A percentile compares a stretch with the other conserved stretches of the same genome.
Evolutionary conservation across 2,329 filamentous ascomycete genomes (phyloP).

Genomic region (Hypoxylon sp.): DNA sequence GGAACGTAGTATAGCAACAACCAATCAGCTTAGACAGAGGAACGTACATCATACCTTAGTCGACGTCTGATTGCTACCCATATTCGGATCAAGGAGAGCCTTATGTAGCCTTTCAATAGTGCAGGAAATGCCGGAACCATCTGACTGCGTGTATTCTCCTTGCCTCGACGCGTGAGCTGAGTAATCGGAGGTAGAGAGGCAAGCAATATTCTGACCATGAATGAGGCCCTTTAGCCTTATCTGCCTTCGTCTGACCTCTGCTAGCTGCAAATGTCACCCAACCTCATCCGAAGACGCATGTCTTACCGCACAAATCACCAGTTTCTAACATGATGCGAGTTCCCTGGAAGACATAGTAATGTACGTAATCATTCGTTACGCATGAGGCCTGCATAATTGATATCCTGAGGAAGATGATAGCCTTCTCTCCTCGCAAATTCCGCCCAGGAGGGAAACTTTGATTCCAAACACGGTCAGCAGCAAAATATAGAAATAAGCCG

Average conservation of each 20-base stretch:
- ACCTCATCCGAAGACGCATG: not conserved
- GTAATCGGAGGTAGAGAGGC: not conserved
- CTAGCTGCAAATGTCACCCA: not conserved
- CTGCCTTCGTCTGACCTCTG: not conserved
- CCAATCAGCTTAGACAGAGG: not conserved
- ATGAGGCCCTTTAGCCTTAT: not conserved
- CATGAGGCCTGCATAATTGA: not conserved
- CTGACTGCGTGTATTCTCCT: not conserved
- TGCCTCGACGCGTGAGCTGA: not conserved
- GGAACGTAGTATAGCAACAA: not conserved
- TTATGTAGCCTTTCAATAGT: not conserved
- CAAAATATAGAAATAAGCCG: slow-evolving; percentile 10
- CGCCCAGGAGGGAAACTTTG: not conserved
- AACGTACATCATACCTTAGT: not conserved
- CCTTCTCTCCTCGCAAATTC: not conserved
- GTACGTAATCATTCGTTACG: not conserved
- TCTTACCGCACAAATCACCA: not conserved
- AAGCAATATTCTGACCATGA: not conserved
- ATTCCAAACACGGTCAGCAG: slow-evolving; percentile 1
- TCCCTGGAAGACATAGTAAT: not conserved
- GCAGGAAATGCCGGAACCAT: not conserved
- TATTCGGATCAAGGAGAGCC: not conserved
- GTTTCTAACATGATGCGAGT: not conserved
- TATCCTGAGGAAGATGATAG: not conserved
- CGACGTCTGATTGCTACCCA: not conserved